Base-by-base conservation (phyloP, 441 rosid genomes). In the Erysimum cheiri region DNA sequence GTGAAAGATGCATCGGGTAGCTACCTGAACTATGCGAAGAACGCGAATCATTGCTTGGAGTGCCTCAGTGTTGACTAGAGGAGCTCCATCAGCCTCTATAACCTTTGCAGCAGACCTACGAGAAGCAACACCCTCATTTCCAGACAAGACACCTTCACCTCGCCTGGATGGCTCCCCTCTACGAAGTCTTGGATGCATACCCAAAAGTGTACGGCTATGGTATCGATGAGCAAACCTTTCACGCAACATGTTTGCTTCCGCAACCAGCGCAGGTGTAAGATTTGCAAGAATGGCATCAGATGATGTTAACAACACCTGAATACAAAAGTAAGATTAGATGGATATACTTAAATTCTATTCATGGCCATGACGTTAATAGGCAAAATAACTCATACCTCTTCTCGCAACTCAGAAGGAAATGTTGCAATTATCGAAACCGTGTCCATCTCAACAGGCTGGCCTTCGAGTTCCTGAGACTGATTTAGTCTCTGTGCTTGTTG, bases 401-500 rank as follows among this genome's bases (percentile, higher is more conserved):
- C 99, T 55, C 99, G 89, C 80, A 95, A 77, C 37, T 95, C 99
- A 50, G 98, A 89, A 60, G 99, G 97, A 86, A 95, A 95, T 17
- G 99, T 92, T 32, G 98, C 98, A 78, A 95, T 95, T 60, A 95
- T 95, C 60, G 99, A 95, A 60, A 95, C 99, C 0, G 99, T 88
- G 81, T 95, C 99, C 99, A 95, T 95, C 85, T 95, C 99, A 67
- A 95, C 99, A 3, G 99, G 99, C 81, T 95, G 98, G 52, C 99
- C 99, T 87, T 95, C 99, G 69, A 92, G 98, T 80, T 95, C 99
- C 75, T 92, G 97, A 73, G 98, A 87, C 72, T 95, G 98, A 71
- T 90, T 91, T 74, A 85, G 79, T 78, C 97, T 89, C 65, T 95
- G 99, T 22, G 96, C 97, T 79, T 89, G 98, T 72, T 95, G 99